Conservation (phyloP, 176 grass and related monocot species). For the Rhynchospora tenuis region DNA sequence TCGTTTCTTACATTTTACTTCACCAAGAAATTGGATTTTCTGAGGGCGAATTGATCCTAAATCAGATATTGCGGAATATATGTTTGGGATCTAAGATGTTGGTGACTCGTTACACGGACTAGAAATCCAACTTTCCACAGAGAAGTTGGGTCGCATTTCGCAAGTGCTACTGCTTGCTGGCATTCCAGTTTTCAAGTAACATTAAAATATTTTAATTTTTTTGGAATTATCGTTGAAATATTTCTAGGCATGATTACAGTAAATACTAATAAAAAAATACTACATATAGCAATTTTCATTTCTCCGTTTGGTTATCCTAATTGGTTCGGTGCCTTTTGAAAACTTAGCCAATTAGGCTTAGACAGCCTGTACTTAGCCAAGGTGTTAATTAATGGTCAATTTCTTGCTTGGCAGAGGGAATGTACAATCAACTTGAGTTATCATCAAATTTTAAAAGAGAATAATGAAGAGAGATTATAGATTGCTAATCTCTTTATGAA, state of each 20-base stretch:
- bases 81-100: background rate
- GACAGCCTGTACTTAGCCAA: background rate
- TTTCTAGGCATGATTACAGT: background rate
- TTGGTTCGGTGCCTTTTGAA: too few species aligned
- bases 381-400: background rate
- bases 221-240: background rate
- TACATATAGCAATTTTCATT: background rate
- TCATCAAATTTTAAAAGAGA: background rate
- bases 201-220: background rate
- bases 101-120: background rate
- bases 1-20: background rate
- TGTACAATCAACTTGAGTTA: background rate
- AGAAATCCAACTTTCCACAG: background rate
- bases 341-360: background rate
- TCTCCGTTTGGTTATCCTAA: background rate
- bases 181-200: background rate
- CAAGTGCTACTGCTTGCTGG: background rate
- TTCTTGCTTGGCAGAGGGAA: background rate
- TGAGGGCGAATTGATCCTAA: background rate
- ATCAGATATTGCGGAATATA: too few species aligned
- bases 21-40: background rate
- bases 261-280: background rate
- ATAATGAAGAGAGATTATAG: background rate
- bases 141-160: background rate
- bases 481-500: background rate